Conservation (phyloP, 768 basidiomycete species). For the Glaciozyma martinii region DNA sequence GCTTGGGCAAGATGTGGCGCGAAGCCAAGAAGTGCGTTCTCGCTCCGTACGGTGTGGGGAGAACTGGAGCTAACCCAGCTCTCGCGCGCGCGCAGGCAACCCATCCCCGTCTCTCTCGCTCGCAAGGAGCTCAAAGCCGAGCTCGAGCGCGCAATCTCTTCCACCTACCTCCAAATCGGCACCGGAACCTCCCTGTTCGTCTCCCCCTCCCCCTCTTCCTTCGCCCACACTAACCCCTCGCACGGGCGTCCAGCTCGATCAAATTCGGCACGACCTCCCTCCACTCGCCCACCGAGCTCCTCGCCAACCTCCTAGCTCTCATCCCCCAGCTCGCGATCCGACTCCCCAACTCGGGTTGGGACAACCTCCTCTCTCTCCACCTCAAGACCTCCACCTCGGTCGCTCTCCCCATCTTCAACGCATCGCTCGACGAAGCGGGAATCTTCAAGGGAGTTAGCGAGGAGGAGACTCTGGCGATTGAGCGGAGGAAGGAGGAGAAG, state of each 20-base stretch:
- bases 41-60: not conserved
- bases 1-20: constrained; percentile 85
- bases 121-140: constrained; percentile 86
- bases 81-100: constrained; percentile 56
- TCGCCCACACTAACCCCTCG: constrained; percentile 3
- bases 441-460: constrained; percentile 45
- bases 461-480: constrained; percentile 16
- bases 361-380: constrained; percentile 76
- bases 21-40: constrained; percentile 83
- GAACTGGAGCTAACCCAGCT: constrained; percentile 9
- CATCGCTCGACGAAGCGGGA: constrained; percentile 51
- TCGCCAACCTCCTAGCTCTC: constrained; percentile 67
- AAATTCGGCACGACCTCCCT: constrained; percentile 63
- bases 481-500: constrained; percentile 12
- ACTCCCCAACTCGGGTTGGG: constrained; percentile 71
- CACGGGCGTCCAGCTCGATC: constrained; percentile 52
- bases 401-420: constrained; percentile 66
- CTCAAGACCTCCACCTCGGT: constrained; percentile 81
- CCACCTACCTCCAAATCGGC: constrained; percentile 93
- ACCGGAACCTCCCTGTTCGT: constrained; percentile 85
- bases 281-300: constrained; percentile 62
- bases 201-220: not conserved
- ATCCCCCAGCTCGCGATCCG: constrained; percentile 63
- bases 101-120: constrained; percentile 82
- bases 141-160: constrained; percentile 81